Percentiles rank a stretch among this genome's conserved stretches.
phyloP scores from a whole-genome alignment of 2,329 filamentous ascomycete species.

The Aspergillus terreus region DNA sequence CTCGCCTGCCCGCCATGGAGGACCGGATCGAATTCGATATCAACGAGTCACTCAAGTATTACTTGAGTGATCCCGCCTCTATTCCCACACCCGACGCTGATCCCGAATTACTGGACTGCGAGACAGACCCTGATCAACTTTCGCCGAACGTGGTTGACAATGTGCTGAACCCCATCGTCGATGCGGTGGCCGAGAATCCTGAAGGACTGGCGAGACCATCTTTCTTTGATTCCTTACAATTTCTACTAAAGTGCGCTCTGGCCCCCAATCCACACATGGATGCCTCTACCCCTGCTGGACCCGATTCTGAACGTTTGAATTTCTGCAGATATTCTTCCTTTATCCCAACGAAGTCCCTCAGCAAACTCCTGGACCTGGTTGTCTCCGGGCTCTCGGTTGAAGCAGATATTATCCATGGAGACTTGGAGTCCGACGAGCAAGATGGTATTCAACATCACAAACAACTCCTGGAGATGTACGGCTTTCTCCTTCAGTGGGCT shows the following conservation, averaged over 20 bases:
- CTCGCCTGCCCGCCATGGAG: conserved; percentile 56
- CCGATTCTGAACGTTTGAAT: conserved; percentile 61
- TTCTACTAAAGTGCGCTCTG: conserved; percentile 87
- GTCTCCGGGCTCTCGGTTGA: conserved; percentile 82
- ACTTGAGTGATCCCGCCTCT: conserved; percentile 84
- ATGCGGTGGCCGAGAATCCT: conserved; percentile 85
- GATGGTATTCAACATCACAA: conserved; percentile 84
- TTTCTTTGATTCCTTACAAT: conserved; percentile 89
- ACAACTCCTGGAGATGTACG: conserved; percentile 86
- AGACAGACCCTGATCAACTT: conserved; percentile 82
- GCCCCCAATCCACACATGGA: conserved; percentile 41
- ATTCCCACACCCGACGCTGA: conserved; percentile 86
- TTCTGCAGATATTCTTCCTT: conserved; percentile 73
- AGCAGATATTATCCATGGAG: conserved; percentile 78
- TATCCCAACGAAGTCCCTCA: conserved; percentile 76
- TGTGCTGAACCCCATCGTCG: conserved; percentile 86
- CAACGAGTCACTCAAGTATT: conserved; percentile 93
- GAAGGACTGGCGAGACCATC: conserved; percentile 77
- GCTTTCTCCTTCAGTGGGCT: conserved; percentile 91
- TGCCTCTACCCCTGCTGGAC: conserved; percentile 37
- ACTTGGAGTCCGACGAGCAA: conserved; percentile 89
- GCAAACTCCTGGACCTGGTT: conserved; percentile 88
- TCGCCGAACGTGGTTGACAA: conserved; percentile 75
- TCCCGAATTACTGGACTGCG: conserved; percentile 78
- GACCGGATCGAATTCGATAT: conserved; percentile 79